Evolutionary conservation across 2,329 filamentous ascomycete species (phyloP), one percentile per base, ranked within the genome.

Genomic region (Sarocladium oryzae): DNA sequence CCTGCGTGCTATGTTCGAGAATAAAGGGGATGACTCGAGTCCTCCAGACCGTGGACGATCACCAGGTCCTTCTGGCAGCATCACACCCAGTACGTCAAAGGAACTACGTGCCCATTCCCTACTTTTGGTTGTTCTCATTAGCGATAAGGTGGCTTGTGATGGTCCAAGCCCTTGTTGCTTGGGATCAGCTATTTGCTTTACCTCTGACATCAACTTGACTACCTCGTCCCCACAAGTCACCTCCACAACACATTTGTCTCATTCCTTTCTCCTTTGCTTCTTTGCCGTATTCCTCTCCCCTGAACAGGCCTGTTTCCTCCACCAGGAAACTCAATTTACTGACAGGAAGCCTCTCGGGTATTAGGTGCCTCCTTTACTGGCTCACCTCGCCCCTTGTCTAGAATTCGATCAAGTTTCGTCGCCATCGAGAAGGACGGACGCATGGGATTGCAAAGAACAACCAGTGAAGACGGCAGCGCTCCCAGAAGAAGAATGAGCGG

Each of bases 1-100:
- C 70, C 80, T 91, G 58, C 78, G 85, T 60, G 87, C 87, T 63
- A 89, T 88, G 78, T 90, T 90, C 66, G 87, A 91, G 74, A 81
- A 82, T 65, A 87, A 82, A 68, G 80, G 77, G 65, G 79, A 81
- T 58, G 52, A 55, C 40, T 73, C 75, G 53, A 84, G 79, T 60
- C 78, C 82, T 57, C 81, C 83, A 15, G 84, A 86, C 56, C 77
- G 86, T 71, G 86, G 86, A 55, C 77, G 86, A 66, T 86, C 84
- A 53, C 85, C 85, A 51, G 81, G 76, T 56, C 46, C 46, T 13
- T 49, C 46, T 32, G 46, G 46, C 65, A 40, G 57, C 51, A 46
- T 37, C 54, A 54, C 50, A 52, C 52, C 52, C 43, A 33, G 49
- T 54, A 60, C 54, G 58, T 57, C 56, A 8, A 9, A 6, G 11